Percentiles rank a stretch among this genome's conserved stretches.
phyloP scores from a whole-genome alignment of 179 eudicot genomes.

The Nepenthes alata region DNA sequence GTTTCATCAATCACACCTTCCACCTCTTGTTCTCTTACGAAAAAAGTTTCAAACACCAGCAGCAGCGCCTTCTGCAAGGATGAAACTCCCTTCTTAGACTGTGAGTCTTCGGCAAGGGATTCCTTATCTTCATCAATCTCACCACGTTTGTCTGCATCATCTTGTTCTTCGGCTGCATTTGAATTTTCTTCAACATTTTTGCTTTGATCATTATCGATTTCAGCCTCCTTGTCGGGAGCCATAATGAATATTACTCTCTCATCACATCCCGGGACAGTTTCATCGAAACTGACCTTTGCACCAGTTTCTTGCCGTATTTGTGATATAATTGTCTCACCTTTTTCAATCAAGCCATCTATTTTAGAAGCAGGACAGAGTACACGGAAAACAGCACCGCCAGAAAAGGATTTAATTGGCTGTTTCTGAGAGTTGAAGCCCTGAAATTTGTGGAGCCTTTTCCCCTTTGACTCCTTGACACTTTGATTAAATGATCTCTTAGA shows the following conservation, averaged over 20 bases:
- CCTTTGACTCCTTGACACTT: conserved; percentile 34
- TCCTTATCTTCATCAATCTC: conserved; percentile 23
- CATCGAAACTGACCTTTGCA: conserved; percentile 63
- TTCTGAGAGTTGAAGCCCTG: conserved; percentile 25
- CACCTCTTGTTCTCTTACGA: conserved; percentile 33
- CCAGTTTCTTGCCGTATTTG: conserved; percentile 71
- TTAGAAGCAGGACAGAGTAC: conserved; percentile 57
- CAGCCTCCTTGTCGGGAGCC: conserved; percentile 39
- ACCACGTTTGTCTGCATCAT: conserved; percentile 17
- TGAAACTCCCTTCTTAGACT: conserved; percentile 35
- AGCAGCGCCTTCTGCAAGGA: conserved; percentile 63
- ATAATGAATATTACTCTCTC: conserved; percentile 55
- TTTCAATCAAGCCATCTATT: conserved; percentile 45
- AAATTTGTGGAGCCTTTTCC: conserved; percentile 48
- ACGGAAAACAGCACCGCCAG: conserved; percentile 44
- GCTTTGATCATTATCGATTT: conserved; percentile 11
- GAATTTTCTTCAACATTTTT: conserved; percentile 22
- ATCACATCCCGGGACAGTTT: conserved; percentile 53
- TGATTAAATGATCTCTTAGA: conserved; percentile 49
- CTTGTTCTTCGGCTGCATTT: conserved; percentile 24
- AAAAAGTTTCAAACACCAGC: conserved; percentile 49
- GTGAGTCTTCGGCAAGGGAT: conserved; percentile 27
- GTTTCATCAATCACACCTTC: conserved; percentile 35
- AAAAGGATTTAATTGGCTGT: conserved; percentile 13
- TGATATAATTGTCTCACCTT: conserved; percentile 39